A percentile compares a stretch with the other conserved stretches of the same genome.
Conservation (phyloP, 2,329 filamentous ascomycete genomes). For the Exophiala oligosperma region DNA sequence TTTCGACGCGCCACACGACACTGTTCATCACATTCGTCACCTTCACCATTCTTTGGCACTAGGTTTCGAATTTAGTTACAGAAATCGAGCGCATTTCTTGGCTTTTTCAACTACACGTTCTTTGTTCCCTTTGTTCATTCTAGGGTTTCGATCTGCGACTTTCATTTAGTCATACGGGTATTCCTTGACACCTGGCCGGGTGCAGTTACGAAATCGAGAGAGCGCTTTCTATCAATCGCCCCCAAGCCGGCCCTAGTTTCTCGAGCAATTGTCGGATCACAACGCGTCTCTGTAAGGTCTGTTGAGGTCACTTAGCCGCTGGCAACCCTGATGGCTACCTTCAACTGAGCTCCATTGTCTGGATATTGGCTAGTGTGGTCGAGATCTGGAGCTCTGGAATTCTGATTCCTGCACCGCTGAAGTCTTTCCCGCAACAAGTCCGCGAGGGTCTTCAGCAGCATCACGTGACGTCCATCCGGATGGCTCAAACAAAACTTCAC, state of each 20-base stretch:
- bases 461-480: constrained; percentile 12
- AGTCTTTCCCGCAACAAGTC: background rate
- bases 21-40: background rate
- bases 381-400: too few relatives aligned
- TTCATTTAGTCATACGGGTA: background rate
- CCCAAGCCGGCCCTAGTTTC: too few relatives aligned
- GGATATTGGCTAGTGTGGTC: background rate
- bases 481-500: constrained; percentile 15
- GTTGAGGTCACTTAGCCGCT: too few relatives aligned
- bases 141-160: background rate
- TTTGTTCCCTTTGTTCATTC: background rate
- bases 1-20: background rate
- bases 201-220: too few relatives aligned
- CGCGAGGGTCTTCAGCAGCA: background rate
- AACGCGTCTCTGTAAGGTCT: too few relatives aligned
- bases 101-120: background rate
- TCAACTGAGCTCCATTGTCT: too few relatives aligned
- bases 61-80: background rate
- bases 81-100: background rate
- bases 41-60: background rate
- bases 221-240: too few relatives aligned
- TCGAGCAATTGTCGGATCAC: too few relatives aligned
- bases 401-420: too few relatives aligned
- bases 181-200: too few relatives aligned
- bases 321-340: too few relatives aligned